These are phyloP conservation scores for Boletus rubropictus DNA, from an alignment of 768 basidiomycete species.

Conservation along the genomic window DNA sequence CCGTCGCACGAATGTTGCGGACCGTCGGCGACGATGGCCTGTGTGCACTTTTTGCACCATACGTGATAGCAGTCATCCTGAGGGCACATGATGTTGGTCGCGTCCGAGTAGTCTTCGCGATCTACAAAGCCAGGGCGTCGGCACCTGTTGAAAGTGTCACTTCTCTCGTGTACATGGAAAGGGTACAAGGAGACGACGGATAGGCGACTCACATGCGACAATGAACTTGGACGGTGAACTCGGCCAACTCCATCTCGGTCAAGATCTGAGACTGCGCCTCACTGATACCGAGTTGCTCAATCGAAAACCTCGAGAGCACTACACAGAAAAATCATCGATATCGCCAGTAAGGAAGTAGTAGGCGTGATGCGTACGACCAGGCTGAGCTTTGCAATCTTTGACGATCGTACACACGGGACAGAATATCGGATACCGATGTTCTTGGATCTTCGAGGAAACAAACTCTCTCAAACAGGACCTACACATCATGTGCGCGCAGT, in stretches of 20 bases:
- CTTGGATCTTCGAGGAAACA: conserved; percentile 41
- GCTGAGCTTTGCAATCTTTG: conserved; percentile 18
- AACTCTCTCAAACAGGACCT: conserved; percentile 44
- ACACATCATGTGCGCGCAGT: conserved; percentile 51
- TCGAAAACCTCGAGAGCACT: conserved; percentile 38
- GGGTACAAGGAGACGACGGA: neutral
- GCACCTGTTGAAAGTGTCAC: conserved; percentile 37
- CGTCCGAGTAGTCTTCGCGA: conserved; percentile 38
- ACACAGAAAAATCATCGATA: neutral
- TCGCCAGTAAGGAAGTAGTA: neutral
- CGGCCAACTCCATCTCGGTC: conserved; percentile 43
- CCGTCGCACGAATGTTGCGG: conserved; percentile 56
- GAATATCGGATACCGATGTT: conserved; percentile 52
- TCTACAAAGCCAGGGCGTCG: conserved; percentile 44
- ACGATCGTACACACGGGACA: conserved; percentile 51
- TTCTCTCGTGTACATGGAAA: neutral
- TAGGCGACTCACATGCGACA: conserved; percentile 42
- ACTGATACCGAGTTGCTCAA: conserved; percentile 42
- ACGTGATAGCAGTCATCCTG: conserved; percentile 40
- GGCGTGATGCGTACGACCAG: conserved; percentile 29
- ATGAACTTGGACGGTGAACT: conserved; percentile 39
- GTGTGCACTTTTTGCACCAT: conserved; percentile 61
- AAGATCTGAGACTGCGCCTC: conserved; percentile 37
- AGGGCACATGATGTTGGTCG: conserved; percentile 44
- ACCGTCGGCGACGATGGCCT: conserved; percentile 31